These are phyloP conservation scores for Phanerodontia chrysosporium DNA, from an alignment of 768 basidiomycete species.

Conservation along the genomic window DNA sequence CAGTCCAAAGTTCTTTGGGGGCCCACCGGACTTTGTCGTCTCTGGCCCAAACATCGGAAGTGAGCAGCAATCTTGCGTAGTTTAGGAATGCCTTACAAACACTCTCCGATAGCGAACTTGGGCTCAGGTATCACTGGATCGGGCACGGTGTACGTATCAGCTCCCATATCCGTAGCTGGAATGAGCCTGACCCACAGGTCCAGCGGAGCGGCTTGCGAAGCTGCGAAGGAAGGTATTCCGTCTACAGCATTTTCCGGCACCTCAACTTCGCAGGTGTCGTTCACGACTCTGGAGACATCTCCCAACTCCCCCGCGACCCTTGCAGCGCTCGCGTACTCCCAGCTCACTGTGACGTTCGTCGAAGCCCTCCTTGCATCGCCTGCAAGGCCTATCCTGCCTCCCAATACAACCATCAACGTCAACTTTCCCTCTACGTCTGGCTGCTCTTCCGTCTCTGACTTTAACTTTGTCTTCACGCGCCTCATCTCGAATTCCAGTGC, in stretches of 20 bases:
- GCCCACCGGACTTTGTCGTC: slow-evolving; percentile 40
- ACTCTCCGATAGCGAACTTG: slow-evolving; percentile 16
- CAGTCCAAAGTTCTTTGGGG: slow-evolving; percentile 35
- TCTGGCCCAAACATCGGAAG: slow-evolving; percentile 38
- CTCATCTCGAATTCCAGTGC: slow-evolving; percentile 21
- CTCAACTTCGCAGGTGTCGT: slow-evolving; percentile 41
- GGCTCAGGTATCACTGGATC: slow-evolving; percentile 21
- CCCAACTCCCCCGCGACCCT: slow-evolving; percentile 31
- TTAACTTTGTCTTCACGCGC: slow-evolving; percentile 31
- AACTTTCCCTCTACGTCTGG: slow-evolving; percentile 26
- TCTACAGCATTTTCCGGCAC: slow-evolving; percentile 45
- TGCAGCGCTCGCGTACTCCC: slow-evolving; percentile 40
- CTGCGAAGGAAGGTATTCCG: slow-evolving; percentile 45
- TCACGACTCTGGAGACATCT: slow-evolving; percentile 40
- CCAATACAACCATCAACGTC: slow-evolving; percentile 31
- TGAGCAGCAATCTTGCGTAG: slow-evolving; percentile 1
- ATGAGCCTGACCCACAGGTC: neutral
- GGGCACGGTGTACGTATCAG: slow-evolving; percentile 25
- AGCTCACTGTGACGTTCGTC: slow-evolving; percentile 38
- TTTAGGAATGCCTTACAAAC: neutral
- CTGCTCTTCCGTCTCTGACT: slow-evolving; percentile 24
- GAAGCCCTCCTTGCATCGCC: slow-evolving; percentile 23
- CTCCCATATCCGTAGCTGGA: neutral
- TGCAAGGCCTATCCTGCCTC: slow-evolving; percentile 27
- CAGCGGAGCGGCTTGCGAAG: slow-evolving; percentile 48